Evolutionary conservation across 2,329 filamentous ascomycete genomes (phyloP), one percentile per base, ranked within the genome.

Genomic region (Aspergillus niger): DNA sequence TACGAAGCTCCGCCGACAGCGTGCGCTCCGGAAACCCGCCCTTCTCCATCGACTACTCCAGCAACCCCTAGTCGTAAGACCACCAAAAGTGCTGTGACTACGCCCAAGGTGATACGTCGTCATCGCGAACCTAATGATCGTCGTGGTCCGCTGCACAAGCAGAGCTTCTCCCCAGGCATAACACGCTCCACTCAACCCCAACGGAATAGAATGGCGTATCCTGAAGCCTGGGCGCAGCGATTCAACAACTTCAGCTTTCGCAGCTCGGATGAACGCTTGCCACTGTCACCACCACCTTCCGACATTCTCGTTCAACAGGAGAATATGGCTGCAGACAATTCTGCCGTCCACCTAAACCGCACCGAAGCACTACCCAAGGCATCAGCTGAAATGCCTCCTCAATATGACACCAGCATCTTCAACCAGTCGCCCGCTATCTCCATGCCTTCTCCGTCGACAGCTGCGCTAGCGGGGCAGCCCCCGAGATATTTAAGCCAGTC

Each of bases 231-330:
- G 84, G 76, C 79, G 41, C 80, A 83, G 65, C 81, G 83, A 60
- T 77, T 85, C 48, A 80, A 85, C 60, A 81, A 81, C 62, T 84
- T 85, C 68, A 77, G 77, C 62, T 72, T 85, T 47, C 79, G 81
- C 51, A 72, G 77, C 63, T 75, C 80, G 15, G 74, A 80, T 58
- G 75, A 79, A 58, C 69, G 71, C 43, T 68, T 78, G 10, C 76
- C 80, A 60, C 68, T 80, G 13, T 81, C 81, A 22, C 78, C 81
- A 44, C 79, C 80, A 50, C 75, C 76, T 59, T 80, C 81, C 44
- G 76, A 77, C 58, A 79, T 76, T 55, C 71, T 77, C 3, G 68
- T 75, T 53, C 71, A 77, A 61, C 74, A 77, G 52, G 74, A 80
- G 64, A 69, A 74, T 53, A 70, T 77, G 52, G 65, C 70, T 57